These are phyloP conservation scores for Suillus americanus DNA, from an alignment of 768 basidiomycete species.

Conservation along the genomic window DNA sequence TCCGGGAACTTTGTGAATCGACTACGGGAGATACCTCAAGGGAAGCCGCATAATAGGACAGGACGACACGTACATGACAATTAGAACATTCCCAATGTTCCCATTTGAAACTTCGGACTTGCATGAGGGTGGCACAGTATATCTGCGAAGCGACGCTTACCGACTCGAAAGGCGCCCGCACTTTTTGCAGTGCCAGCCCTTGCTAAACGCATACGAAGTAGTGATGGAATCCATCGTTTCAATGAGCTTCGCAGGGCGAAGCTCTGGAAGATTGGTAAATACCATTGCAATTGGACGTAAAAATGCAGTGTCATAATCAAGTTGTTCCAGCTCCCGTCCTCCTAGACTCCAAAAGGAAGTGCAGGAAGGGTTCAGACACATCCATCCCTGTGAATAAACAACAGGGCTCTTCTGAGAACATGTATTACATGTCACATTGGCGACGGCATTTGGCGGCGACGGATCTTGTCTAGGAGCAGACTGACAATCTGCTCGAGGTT, in stretches of 20 bases:
- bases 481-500: neutral
- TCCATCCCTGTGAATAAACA: slow-evolving; percentile 58
- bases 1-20: slow-evolving; percentile 15
- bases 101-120: slow-evolving; percentile 61
- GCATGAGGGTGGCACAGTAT: slow-evolving; percentile 5
- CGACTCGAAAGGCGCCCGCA: slow-evolving; percentile 78
- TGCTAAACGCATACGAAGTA: slow-evolving; percentile 55
- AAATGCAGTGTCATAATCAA: slow-evolving; percentile 52
- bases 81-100: slow-evolving; percentile 67
- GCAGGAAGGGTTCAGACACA: slow-evolving; percentile 64
- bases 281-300: slow-evolving; percentile 35
- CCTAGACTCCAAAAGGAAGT: slow-evolving; percentile 50
- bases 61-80: slow-evolving; percentile 48
- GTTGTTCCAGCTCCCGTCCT: slow-evolving; percentile 30
- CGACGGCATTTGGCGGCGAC: neutral
- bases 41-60: neutral
- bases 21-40: slow-evolving; percentile 11
- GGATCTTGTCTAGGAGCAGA: neutral
- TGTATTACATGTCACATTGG: slow-evolving; percentile 31
- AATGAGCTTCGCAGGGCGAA: slow-evolving; percentile 38
- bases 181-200: slow-evolving; percentile 64
- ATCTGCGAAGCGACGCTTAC: slow-evolving; percentile 36
- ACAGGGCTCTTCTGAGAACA: slow-evolving; percentile 49
- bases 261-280: slow-evolving; percentile 34
- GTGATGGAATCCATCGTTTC: slow-evolving; percentile 35